Evolutionary conservation across 129 eudicot species (phyloP).

Genomic region (Flaveria robusta): DNA sequence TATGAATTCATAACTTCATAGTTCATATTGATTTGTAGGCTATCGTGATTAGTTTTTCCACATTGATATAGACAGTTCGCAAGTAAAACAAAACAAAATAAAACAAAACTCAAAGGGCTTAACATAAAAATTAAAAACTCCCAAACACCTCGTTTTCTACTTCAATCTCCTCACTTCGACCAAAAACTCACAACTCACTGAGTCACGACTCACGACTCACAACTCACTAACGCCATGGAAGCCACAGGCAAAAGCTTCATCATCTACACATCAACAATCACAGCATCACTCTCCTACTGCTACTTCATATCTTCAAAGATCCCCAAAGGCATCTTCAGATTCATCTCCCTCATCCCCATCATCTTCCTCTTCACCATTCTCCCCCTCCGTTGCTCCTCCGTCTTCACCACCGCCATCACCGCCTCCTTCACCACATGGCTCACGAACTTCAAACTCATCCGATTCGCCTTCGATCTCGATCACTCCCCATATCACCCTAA

Average conservation of each 20-base stretch:
- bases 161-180: conserved; percentile 3
- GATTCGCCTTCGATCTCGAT: conserved; percentile 46
- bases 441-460: conserved; percentile 46
- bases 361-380: conserved; percentile 42
- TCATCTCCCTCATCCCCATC: conserved; percentile 53
- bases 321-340: conserved; percentile 46
- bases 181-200: neutral
- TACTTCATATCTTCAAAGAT: conserved; percentile 47
- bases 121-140: neutral
- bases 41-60: neutral
- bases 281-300: conserved; percentile 45
- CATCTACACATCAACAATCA: conserved; percentile 8
- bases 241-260: conserved; percentile 13
- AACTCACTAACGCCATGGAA: conserved; percentile 22
- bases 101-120: neutral
- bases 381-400: conserved; percentile 39
- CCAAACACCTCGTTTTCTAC: neutral
- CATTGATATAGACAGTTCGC: neutral
- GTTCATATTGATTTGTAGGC: neutral
- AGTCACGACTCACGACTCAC: neutral
- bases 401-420: conserved; percentile 44
- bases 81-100: neutral
- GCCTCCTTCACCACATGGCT: conserved; percentile 56
- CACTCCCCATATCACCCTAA: conserved; percentile 26
- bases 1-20: too few species aligned